A percentile compares a stretch with the other conserved stretches of the same genome.
These are phyloP conservation scores for Beta corolliflora DNA, from an alignment of 179 eudicot species.

Conservation along the genomic window DNA sequence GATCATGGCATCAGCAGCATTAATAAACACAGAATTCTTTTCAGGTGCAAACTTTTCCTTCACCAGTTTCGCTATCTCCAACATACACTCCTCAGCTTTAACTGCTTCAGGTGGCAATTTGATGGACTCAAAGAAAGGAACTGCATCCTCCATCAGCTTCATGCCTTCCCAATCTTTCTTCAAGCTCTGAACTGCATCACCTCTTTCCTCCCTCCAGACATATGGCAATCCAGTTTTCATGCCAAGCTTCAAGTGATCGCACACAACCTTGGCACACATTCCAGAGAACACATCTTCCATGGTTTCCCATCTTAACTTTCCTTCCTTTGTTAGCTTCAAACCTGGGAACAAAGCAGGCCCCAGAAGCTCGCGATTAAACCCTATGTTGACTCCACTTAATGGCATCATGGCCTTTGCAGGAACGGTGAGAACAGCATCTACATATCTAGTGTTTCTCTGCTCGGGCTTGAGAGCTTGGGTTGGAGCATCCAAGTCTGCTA, in stretches of 20 bases:
- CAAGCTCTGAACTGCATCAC: conserved; percentile 77
- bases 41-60: conserved; percentile 55
- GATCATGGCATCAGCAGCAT: conserved; percentile 76
- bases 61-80: conserved; percentile 69
- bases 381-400: conserved; percentile 83
- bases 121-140: conserved; percentile 75
- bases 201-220: conserved; percentile 88
- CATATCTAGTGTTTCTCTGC: conserved; percentile 67
- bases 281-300: conserved; percentile 85
- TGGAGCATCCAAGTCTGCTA: conserved; percentile 97
- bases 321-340: conserved; percentile 74
- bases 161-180: conserved; percentile 98
- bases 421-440: conserved; percentile 90
- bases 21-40: conserved; percentile 51
- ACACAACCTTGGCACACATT: conserved; percentile 77
- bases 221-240: conserved; percentile 92
- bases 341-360: conserved; percentile 94
- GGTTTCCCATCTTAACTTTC: conserved; percentile 89
- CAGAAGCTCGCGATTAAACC: conserved; percentile 68
- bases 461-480: conserved; percentile 91
- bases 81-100: conserved; percentile 68
- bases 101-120: conserved; percentile 58
- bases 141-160: conserved; percentile 89
- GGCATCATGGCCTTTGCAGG: conserved; percentile 79
- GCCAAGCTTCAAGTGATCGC: conserved; percentile 79